phyloP scores from a whole-genome alignment of 106 monocot species.

The Dioscorea dumetorum region DNA sequence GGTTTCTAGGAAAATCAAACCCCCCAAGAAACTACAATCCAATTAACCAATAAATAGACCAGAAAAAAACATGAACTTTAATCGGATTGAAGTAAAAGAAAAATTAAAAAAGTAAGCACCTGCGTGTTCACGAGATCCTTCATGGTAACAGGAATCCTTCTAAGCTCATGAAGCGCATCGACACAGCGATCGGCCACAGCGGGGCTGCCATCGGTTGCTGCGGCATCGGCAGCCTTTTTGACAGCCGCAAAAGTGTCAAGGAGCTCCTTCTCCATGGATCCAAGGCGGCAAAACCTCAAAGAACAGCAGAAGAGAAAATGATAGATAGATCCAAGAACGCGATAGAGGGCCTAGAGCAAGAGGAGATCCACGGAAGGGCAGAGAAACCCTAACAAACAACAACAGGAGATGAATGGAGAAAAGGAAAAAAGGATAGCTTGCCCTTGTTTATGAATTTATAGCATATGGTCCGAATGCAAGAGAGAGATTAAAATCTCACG shows the following conservation, averaged over 20 bases:
- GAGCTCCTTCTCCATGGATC: constrained; percentile 44
- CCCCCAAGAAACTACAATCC: neutral
- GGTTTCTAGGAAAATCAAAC: neutral
- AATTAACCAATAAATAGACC: neutral
- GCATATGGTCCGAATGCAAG: too few species aligned
- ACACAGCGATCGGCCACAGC: constrained; percentile 48
- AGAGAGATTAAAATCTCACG: too few species aligned
- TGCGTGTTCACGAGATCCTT: constrained; percentile 43
- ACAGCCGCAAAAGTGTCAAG: constrained; percentile 37
- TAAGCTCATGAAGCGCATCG: constrained; percentile 26
- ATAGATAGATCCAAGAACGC: too few species aligned
- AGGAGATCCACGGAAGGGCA: too few species aligned
- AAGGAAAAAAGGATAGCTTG: too few species aligned
- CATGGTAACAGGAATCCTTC: constrained; percentile 35
- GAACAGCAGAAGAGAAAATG: too few species aligned
- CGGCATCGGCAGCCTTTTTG: constrained; percentile 48
- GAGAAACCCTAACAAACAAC: too few species aligned
- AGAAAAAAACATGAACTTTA: neutral
- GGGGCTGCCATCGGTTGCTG: constrained; percentile 14
- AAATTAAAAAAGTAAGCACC: constrained; percentile 12
- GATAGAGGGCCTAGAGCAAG: too few species aligned
- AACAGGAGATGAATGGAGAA: too few species aligned
- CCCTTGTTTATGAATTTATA: too few species aligned
- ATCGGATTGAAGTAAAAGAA: neutral
- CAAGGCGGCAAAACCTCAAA: neutral